Percentiles rank a stretch among this genome's conserved stretches.
Conservation (phyloP, 2,329 filamentous ascomycete species). For the Colletotrichum eleusines region DNA sequence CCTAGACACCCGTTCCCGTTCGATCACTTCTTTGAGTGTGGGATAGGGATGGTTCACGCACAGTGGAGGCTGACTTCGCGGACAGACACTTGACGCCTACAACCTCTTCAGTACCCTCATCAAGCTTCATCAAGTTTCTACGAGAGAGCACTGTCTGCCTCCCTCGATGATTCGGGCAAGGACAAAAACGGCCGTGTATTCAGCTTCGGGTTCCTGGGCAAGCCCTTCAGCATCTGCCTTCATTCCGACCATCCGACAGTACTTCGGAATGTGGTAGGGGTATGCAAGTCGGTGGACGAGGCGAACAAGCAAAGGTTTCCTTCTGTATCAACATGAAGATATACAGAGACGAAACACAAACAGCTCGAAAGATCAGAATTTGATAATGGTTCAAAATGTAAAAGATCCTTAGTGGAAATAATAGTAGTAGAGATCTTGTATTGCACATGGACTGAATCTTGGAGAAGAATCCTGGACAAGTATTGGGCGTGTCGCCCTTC, state of each 20-base stretch:
- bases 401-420: no score
- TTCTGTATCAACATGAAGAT: background rate
- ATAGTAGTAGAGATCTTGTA: no score
- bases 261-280: slow-evolving; percentile 3
- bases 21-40: slow-evolving; percentile 58
- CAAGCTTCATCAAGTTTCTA: background rate
- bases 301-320: slow-evolving; percentile 11
- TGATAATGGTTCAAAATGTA: background rate
- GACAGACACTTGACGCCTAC: slow-evolving; percentile 40
- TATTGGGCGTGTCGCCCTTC: no score
- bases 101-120: slow-evolving; percentile 39
- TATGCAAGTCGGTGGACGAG: background rate
- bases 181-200: background rate
- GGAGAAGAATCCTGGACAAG: no score
- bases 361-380: background rate
- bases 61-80: slow-evolving; percentile 48
- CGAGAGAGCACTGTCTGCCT: slow-evolving; percentile 12
- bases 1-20: slow-evolving; percentile 41
- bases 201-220: slow-evolving; percentile 1
- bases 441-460: no score
- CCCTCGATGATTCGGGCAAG: background rate
- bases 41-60: slow-evolving; percentile 49
- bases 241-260: slow-evolving; percentile 16
- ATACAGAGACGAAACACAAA: background rate
- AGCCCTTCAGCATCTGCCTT: slow-evolving; percentile 20